phyloP scores from a whole-genome alignment of 75 land plant species.

The Pinus tabuliformis region DNA sequence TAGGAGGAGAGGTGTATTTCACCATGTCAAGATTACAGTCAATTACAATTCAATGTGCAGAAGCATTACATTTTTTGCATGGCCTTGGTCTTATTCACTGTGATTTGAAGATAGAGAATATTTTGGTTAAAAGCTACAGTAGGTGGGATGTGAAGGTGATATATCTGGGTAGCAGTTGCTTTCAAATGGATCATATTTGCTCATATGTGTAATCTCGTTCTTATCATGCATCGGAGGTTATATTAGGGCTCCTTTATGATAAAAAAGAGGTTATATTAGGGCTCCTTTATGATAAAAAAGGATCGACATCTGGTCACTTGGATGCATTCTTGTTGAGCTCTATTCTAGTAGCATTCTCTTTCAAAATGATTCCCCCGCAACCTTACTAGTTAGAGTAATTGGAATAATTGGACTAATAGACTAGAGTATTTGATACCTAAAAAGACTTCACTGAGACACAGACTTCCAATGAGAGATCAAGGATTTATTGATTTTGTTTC shows the following conservation, averaged over 20 bases:
- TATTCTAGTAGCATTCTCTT: conserved; percentile 97
- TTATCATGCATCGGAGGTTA: conserved; percentile 99
- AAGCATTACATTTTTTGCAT: conserved; percentile 94
- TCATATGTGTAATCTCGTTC: conserved; percentile 99
- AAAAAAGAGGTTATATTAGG: no score
- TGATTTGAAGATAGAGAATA: conserved; percentile 98
- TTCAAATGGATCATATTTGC: conserved; percentile 98
- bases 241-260: conserved; percentile 92
- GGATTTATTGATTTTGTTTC: conserved; percentile 95
- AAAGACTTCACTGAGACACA: conserved; percentile 87
- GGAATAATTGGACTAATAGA: conserved; percentile 97
- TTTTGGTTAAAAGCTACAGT: conserved; percentile 97
- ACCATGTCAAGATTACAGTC: no score
- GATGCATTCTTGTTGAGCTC: conserved; percentile 98
- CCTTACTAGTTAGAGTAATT: conserved; percentile 88
- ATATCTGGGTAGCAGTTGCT: conserved; percentile 99
- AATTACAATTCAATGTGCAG: conserved; percentile 94
- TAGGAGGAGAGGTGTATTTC: no score
- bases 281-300: no score
- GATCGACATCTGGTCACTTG: conserved; percentile 99
- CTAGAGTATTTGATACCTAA: conserved; percentile 96
- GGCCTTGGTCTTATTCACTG: conserved; percentile 97
- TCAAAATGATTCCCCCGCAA: conserved; percentile 99
- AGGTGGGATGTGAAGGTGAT: conserved; percentile 99
- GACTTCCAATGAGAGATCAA: conserved; percentile 98